A percentile compares a stretch with the other conserved stretches of the same genome.
Conservation (phyloP, 257 asterid genomes). For the Gynochthodes officinalis region DNA sequence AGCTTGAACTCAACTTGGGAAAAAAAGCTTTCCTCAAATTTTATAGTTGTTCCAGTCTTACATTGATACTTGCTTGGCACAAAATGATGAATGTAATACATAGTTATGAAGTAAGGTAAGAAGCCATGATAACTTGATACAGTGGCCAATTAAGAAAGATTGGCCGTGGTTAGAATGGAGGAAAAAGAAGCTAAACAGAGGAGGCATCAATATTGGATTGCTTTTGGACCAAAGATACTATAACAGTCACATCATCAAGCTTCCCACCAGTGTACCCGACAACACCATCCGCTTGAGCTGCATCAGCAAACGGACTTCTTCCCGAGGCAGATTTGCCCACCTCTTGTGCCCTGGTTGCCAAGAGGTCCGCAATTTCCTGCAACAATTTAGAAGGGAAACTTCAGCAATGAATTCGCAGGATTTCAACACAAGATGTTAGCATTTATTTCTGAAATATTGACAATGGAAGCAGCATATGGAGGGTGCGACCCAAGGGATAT, state of each 20-base stretch:
- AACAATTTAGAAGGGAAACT: neutral
- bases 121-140: neutral
- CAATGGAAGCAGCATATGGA: neutral
- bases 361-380: constrained; percentile 66
- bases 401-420: neutral
- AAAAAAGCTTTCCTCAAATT: too few relatives aligned
- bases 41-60: neutral
- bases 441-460: neutral
- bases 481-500: too few relatives aligned
- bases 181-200: neutral
- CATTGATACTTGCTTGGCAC: neutral
- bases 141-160: neutral
- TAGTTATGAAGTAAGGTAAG: neutral
- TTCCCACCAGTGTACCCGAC: constrained; percentile 62
- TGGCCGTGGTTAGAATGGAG: neutral
- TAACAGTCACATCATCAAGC: constrained; percentile 72
- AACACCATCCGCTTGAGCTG: constrained; percentile 74
- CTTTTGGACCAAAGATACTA: constrained; percentile 63
- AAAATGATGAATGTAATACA: too few relatives aligned
- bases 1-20: neutral
- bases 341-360: constrained; percentile 65
- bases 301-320: constrained; percentile 78
- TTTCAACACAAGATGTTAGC: too few relatives aligned
- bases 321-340: constrained; percentile 45
- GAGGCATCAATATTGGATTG: constrained; percentile 3